Evolutionary conservation across 208 protist species (phyloP).

Genomic region (Crithidia mellificae): DNA sequence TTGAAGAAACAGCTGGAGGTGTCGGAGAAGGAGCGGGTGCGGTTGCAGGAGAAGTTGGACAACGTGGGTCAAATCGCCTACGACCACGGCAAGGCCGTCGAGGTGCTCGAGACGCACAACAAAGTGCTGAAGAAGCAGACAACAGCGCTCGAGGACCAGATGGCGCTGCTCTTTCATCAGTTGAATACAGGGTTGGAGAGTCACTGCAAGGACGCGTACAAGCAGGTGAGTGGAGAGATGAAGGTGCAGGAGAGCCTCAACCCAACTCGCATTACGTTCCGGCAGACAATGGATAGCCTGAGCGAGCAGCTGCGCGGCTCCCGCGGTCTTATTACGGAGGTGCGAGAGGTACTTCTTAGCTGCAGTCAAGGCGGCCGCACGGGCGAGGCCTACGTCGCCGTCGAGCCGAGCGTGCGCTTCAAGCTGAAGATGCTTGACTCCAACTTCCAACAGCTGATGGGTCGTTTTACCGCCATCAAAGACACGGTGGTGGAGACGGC

Average conservation of each 20-base stretch:
- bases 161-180: constrained; percentile 90
- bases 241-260: constrained; percentile 81
- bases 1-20: constrained; percentile 59
- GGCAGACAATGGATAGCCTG: constrained; percentile 90
- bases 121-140: constrained; percentile 79
- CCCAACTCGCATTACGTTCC: constrained; percentile 76
- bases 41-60: constrained; percentile 74
- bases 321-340: constrained; percentile 74
- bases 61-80: constrained; percentile 76
- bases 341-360: constrained; percentile 62
- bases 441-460: constrained; percentile 89
- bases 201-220: constrained; percentile 76
- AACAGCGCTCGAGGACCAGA: constrained; percentile 88
- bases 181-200: constrained; percentile 79
- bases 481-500: constrained; percentile 84
- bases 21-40: constrained; percentile 62
- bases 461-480: constrained; percentile 84
- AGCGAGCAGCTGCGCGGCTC: constrained; percentile 80
- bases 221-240: constrained; percentile 73
- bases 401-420: constrained; percentile 86
- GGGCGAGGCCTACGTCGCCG: constrained; percentile 72
- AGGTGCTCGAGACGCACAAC: constrained; percentile 87
- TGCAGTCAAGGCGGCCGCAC: constrained; percentile 47
- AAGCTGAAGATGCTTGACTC: constrained; percentile 89
- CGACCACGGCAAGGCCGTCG: constrained; percentile 80